Base-by-base conservation (phyloP, 345 rosid species). In the Rhizophora mangle region DNA sequence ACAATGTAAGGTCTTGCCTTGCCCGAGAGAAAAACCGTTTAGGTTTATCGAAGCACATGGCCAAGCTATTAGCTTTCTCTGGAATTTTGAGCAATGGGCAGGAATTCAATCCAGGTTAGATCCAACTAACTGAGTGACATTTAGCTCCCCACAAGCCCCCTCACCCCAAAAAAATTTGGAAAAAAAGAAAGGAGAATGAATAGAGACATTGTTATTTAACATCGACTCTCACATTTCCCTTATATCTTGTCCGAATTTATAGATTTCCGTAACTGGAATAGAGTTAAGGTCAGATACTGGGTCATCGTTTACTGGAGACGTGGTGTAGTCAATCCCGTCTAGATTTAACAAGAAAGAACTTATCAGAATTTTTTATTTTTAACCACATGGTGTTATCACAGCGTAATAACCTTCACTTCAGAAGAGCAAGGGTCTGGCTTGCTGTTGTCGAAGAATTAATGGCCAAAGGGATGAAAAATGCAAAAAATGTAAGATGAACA, bases 271-370 rank as follows among this genome's bases (percentile, higher is more conserved):
- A 87, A 90, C 39, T 95, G 98, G 98, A 95, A 95, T 65, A 76
- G 91, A 78, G 82, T 95, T 63, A 90, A 89, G 84, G 82, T 95
- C 71, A 80, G 99, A 79, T 95, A 95, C 73, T 95, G 98, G 98
- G 7, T 77, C 98, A 68, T 92, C 99, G 0, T 95, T 88, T 69
- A 92, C 97, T n/a, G 99, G 99, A 24, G 96, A 95, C 72, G 87
- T 86, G 46, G 81, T 76, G 83, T 74, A 62, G 96, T 91, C n/a
- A 69, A 89, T 73, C 87, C 89, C 56, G 96, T 19, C 11, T 52
- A 0, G 19, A 47, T 49, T 67, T 24, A 24, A 19, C 51, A 19
- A 57, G 26, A 36, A 57, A 10, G 57, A 55, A 30, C n/a, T 34
- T 63, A 57, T 27, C 47, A 26, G 22, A 27, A 10, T 52, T 59